Base-by-base conservation (phyloP, 1,139 yeast genomes). In the Yamadazyma trypodendri region DNA sequence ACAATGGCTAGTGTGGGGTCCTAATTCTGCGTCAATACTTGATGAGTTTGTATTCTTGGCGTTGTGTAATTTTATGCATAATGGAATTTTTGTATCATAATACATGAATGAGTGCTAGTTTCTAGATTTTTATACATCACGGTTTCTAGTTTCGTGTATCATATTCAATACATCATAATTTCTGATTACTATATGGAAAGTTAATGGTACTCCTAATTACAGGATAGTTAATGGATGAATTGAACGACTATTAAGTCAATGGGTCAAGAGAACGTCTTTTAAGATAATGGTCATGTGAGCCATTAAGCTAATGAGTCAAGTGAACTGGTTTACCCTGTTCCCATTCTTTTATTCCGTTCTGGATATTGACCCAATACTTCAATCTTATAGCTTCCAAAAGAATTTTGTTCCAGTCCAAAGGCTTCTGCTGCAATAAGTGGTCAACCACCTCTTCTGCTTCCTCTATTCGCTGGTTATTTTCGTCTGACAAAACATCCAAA, bases 361-460 rank as follows among this genome's bases (percentile, higher is more conserved):
- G 79, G 30, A 90, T 79, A 54, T 86, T 89, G 34, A 73, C 75
- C 95, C 96, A 90, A 56, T 89, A 92, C 55, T 86, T 86, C 45
- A 92, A 63, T 46, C 77, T 75, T 21, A 88, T 77, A 1, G 95
- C 84, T 43, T 81, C 80, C 42, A 75, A 61, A 42, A 84, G 77
- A 18, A 94, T 83, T 1, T 57, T 54, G 16, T 77, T 75, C 70
- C 81, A 75, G 38, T 79, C 67, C 2, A 58, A 43, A 16, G 74
- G 78, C 2, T 72, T 54, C 2, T 55, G 49, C 10, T 50, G 40
- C 20, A 69, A 43, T n/a, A 64, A 43, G 10, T 42, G 20, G 11
- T 66, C 63, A 22, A 75, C 58, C 3, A 40, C 42, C 3, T 49
- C 46, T 50, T 66, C 79, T 14, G 71, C 56, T 6, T 58, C 55